Evolutionary conservation across 2,329 filamentous ascomycete genomes (phyloP).

Genomic region (Venturia oleaginea): DNA sequence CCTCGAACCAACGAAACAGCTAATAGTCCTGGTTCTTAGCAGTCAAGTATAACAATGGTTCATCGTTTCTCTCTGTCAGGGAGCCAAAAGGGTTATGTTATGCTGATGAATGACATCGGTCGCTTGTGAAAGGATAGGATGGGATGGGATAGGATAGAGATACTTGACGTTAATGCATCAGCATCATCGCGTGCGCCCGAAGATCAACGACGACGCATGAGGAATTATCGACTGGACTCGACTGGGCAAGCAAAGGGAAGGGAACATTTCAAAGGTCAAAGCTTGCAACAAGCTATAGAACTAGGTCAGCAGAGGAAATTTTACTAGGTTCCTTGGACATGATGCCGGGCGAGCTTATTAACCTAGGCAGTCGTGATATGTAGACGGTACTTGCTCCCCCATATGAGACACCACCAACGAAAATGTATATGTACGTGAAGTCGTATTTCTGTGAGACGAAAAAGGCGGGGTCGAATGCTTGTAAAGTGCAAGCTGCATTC

Average conservation of each 20-base stretch:
- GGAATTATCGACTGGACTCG: constrained; percentile 9
- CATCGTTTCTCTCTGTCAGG: neutral
- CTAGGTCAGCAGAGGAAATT: constrained; percentile 13
- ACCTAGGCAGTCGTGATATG: constrained; percentile 9
- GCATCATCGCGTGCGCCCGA: constrained; percentile 12
- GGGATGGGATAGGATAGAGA: neutral
- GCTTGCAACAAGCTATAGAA: constrained; percentile 5
- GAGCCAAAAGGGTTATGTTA: neutral
- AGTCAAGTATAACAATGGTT: neutral
- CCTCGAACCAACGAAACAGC: neutral
- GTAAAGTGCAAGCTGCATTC: constrained; percentile 9
- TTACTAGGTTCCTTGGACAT: constrained; percentile 7
- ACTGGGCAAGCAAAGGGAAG: constrained; percentile 9
- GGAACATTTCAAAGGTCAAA: constrained; percentile 4
- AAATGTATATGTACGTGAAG: neutral
- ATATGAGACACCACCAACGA: neutral
- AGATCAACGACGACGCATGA: constrained; percentile 11
- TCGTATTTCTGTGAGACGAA: constrained; percentile 8
- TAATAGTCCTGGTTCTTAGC: neutral
- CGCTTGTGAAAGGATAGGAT: neutral
- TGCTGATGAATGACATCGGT: neutral
- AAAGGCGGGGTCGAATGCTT: constrained; percentile 12
- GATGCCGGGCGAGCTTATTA: neutral
- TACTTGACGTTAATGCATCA: constrained; percentile 7
- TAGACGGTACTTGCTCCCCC: constrained; percentile 3